Evolutionary conservation across 805 yeast species (phyloP), one percentile per base, ranked within the genome.

Genomic region (Sugiyamaella chiloensis): DNA sequence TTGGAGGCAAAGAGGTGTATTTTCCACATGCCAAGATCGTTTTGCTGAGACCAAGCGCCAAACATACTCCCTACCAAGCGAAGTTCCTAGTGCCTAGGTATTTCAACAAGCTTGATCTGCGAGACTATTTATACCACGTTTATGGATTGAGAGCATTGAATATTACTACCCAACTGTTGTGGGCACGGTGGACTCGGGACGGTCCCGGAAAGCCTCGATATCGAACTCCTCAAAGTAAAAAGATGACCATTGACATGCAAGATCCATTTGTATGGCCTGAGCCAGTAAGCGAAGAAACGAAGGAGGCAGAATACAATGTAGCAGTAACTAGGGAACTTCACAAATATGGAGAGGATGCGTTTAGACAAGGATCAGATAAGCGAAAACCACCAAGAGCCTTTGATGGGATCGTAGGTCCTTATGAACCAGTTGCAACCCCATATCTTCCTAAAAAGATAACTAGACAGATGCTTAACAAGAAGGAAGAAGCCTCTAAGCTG

Each of bases 191-290:
- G 68, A 68, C 71, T 3, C 75, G 90, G 61, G 82, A 81, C 45
- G 74, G 74, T 57, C 73, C 75, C 14, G 72, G 74, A 39, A 67
- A 76, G 51, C 83, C 88, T 14, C 81, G 96, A 63, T 80, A 76
- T 69, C 79, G 96, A 68, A 72, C 74, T 5, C 81, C 90, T 1
- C 96, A 88, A 69, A 77, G 79, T 55, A 93, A 93, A 73, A 90
- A 89, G 68, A 93, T 93, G 98, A 91, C 96, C 19, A 85, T 93
- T 44, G 98, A 90, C 59, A 85, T 93, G 91, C 82, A 81, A 49
- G 88, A 91, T 56, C 99, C 99, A 20, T 93, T 93, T 63, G 76
- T 93, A 40, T 93, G 97, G 96, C 99, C 99, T 3, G 76, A 73
- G 51, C 76, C 78, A 20, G 64, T 59, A 34, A 67, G 73, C 40